Conservation (phyloP, 192 early-diverging fungal genomes). For the Funneliformis geosporum region DNA sequence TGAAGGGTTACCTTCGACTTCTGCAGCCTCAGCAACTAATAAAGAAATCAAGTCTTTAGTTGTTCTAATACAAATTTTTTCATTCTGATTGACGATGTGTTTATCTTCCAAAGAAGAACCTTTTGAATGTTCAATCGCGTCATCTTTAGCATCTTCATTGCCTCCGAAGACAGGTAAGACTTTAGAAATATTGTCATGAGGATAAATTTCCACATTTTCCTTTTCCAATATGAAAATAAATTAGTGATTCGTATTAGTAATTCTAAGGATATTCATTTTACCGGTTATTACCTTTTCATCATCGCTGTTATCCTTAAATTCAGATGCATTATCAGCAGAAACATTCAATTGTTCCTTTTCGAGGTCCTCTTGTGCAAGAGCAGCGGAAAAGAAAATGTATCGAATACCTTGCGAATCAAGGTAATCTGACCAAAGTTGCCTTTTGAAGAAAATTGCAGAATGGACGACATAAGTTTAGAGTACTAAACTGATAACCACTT, state of each 20-base stretch:
- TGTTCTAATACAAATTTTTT: slow-evolving; percentile 53
- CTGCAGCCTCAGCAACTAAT: slow-evolving; percentile 49
- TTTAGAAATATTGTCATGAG: background rate
- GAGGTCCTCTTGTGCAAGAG: slow-evolving; percentile 51
- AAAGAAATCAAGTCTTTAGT: slow-evolving; percentile 55
- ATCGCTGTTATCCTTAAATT: slow-evolving; percentile 23
- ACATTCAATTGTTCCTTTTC: background rate
- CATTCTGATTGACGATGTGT: slow-evolving; percentile 40
- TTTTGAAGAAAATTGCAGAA: slow-evolving; percentile 18
- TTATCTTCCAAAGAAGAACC: slow-evolving; percentile 47
- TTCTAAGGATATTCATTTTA: background rate
- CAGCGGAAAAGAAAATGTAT: slow-evolving; percentile 95
- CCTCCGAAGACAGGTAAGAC: background rate
- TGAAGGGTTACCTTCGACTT: slow-evolving; percentile 41
- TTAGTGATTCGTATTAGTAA: no score
- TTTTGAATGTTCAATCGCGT: slow-evolving; percentile 41
- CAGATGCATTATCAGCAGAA: background rate
- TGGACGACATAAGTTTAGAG: background rate
- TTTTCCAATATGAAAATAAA: background rate
- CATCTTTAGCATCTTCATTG: slow-evolving; percentile 38
- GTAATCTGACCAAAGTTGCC: slow-evolving; percentile 83
- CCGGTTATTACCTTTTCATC: background rate
- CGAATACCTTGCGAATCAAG: slow-evolving; percentile 80
- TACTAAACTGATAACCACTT: background rate
- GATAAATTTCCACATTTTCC: slow-evolving; percentile 32